These are phyloP conservation scores for Lactarius indigo DNA, from an alignment of 768 basidiomycete genomes.

Conservation along the genomic window DNA sequence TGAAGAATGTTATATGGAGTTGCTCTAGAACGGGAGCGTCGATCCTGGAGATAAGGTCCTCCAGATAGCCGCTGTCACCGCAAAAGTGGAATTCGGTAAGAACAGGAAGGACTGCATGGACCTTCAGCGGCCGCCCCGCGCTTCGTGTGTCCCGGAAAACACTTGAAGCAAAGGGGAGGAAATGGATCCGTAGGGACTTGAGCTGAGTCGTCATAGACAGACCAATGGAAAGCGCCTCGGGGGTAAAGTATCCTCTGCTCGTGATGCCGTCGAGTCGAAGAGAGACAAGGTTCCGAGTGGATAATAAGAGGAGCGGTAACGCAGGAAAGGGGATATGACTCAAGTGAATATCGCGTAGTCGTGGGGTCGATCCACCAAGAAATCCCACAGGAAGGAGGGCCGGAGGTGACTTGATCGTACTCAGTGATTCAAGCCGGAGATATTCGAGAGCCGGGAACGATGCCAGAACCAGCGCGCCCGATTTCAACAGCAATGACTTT, in stretches of 20 bases:
- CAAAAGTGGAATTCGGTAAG: constrained; percentile 8
- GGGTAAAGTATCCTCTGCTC: not conserved
- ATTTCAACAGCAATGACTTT: not conserved
- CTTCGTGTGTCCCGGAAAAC: not conserved
- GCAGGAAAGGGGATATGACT: not conserved
- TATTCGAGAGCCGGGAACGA: constrained; percentile 5
- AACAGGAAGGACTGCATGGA: not conserved
- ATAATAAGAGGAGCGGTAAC: constrained; percentile 6
- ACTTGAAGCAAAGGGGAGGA: not conserved
- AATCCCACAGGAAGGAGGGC: not conserved
- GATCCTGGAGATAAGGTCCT: constrained; percentile 5
- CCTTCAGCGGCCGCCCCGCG: not conserved
- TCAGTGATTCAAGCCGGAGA: not conserved
- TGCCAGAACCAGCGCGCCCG: not conserved
- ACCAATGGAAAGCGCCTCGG: not conserved
- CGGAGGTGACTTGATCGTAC: not conserved
- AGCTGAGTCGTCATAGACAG: constrained; percentile 1
- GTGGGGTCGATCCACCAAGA: constrained; percentile 7
- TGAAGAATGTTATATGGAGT: not conserved
- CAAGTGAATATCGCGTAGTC: constrained; percentile 8
- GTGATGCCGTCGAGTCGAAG: constrained; percentile 3
- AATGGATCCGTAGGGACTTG: not conserved
- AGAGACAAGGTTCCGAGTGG: constrained; percentile 2
- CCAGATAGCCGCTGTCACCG: not conserved
- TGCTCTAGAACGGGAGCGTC: not conserved